Evolutionary conservation across 176 grass and related monocot genomes (phyloP), one percentile per base, ranked within the genome.

Genomic region (Dendrocalamus sinicus): DNA sequence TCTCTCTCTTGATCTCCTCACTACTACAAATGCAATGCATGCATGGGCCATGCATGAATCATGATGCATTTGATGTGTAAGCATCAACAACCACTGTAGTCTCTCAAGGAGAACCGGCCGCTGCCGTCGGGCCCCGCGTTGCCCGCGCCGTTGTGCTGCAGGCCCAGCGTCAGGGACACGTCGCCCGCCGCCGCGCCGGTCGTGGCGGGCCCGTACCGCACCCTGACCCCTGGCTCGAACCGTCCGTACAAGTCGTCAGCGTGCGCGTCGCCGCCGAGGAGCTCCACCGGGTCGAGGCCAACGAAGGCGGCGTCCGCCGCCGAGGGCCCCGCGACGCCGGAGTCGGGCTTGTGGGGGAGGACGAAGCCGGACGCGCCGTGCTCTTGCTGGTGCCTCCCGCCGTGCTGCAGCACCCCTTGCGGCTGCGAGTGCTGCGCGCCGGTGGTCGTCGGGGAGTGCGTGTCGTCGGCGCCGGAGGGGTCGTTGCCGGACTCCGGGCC

Each of bases 141-240:
- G 64, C 89, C 89, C 7, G 84, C 87, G 14, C 91, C 93, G 6
- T 92, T 92, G 65, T 99, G 97, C 80, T 91, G 97, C 53, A 99
- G 87, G 35, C 97, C 97, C 30, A 99, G 88, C 35, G 97, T 99
- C 39, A 99, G 89, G 12, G 97, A 99, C 67, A 99, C 94, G 75
- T 99, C 94, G 60, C 97, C 89, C 5, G 91, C 81, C 0, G 88
- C 67, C 28, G 81, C 54, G 24, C 76, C 89, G 11, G 89, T 28
- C 63, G 53, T 43, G 15, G 77, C 40, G 1, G 93, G 71, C 9
- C 92, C 94, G 69, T 95, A 94, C 66, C 96, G 84, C 89, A 94
- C 53, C 75, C 91, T 81, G 58, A 88, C 69, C 3, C 83, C 73
- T 28, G 87, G 81, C 28, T 83, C 93, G 85, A 92, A 90, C 80